Percentiles rank a stretch among this genome's conserved stretches.
Evolutionary conservation across 23 red algal genomes (phyloP).

Genomic region (Gracilaria gracilis): DNA sequence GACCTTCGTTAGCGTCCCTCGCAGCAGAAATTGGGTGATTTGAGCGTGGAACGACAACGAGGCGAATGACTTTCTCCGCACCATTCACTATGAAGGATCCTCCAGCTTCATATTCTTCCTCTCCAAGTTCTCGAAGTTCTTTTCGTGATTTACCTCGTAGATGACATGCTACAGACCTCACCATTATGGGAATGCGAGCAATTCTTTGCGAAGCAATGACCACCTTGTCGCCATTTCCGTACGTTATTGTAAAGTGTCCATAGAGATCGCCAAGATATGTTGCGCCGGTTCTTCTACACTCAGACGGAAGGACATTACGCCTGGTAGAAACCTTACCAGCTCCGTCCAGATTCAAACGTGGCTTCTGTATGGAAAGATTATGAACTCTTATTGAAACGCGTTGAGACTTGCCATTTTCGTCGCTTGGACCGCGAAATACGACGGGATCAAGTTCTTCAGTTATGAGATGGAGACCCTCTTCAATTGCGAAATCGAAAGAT

Average conservation of each 20-base stretch:
- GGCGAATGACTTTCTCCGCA: slow-evolving; percentile 88
- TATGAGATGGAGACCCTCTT: slow-evolving; percentile 53
- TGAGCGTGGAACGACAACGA: slow-evolving; percentile 83
- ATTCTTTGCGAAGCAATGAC: slow-evolving; percentile 66
- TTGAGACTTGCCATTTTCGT: slow-evolving; percentile 17
- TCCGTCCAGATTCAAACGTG: slow-evolving; percentile 24
- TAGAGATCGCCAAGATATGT: slow-evolving; percentile 50
- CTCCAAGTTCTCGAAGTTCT: slow-evolving; percentile 68
- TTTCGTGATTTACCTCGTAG: slow-evolving; percentile 49
- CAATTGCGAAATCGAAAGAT: slow-evolving; percentile 87
- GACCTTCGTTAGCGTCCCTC: slow-evolving; percentile 52
- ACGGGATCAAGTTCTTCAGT: slow-evolving; percentile 73
- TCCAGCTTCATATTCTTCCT: slow-evolving; percentile 97
- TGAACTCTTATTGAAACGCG: slow-evolving; percentile 62
- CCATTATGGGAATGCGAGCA: slow-evolving; percentile 89
- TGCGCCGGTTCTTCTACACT: slow-evolving; percentile 59
- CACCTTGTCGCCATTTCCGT: slow-evolving; percentile 47
- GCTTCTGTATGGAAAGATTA: slow-evolving; percentile 58
- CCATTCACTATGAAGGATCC: slow-evolving; percentile 96
- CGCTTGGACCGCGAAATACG: slow-evolving; percentile 52
- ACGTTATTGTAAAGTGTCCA: slow-evolving; percentile 33
- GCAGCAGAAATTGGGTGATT: slow-evolving; percentile 82
- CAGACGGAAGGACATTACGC: slow-evolving; percentile 24
- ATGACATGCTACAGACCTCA: slow-evolving; percentile 75
- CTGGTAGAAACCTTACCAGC: neutral